Base-by-base conservation (phyloP, 805 yeast species). In the Candida silvatica region DNA sequence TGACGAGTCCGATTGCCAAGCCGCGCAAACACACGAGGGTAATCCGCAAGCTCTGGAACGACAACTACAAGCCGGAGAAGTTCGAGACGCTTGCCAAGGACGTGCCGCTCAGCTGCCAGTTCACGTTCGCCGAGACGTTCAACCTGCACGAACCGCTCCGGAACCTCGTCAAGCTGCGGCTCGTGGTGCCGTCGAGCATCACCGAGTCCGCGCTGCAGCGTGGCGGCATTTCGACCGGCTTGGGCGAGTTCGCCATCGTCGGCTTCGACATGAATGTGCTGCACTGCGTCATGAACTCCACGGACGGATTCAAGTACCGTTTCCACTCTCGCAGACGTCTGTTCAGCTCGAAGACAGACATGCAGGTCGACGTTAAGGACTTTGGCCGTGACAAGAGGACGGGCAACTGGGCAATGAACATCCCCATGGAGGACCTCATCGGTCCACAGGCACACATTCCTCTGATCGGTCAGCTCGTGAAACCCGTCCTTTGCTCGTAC, bases 1-100 rank as follows among this genome's bases (percentile, higher is more conserved):
- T 3, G 27, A 19, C 31, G 11, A 33, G 19, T 17, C 36, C 36
- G 7, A 33, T 33, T 5, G 36, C 17, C 9, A 27, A 19, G 17
- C 29, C 31, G n/a, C 14, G 31, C 12, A 27, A 20, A 20, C 19
- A 15, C 16, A 33, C 31, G 11, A 17, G 36, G 20, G 31, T 26
- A 9, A 33, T 33, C 14, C 12, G 31, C 12, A 18, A 27, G 26
- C 26, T 33, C 6, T 33, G 36, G 36, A 27, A 33, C 26, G 18
- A 14, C 7, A 33, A 33, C 28, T 33, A 33, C 4, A 27, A 20
- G 3, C 14, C 12, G 19, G 31, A 26, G 16, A 20, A 17, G 7
- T 33, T 15, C 16, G 31, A 11, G 6, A 33, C 14, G 18, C 22
- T 27, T 16, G 31, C 36, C 14, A 8, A 19, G 11, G 36, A 33